Base-by-base conservation (phyloP, 495 filamentous ascomycete species). In the Immersiella caudata region DNA sequence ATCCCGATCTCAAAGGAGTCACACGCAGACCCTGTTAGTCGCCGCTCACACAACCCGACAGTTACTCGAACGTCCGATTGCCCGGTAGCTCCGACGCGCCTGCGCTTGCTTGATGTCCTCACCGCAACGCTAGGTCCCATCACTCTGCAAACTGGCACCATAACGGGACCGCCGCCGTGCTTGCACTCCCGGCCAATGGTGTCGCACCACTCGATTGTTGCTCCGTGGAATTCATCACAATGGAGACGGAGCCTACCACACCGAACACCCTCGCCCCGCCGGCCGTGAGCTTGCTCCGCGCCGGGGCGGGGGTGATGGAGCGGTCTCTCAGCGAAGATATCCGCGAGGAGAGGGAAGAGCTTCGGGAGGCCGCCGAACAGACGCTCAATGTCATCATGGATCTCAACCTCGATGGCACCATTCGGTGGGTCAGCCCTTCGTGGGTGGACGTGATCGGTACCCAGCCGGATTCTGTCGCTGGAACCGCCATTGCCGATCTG, bases 401-500 rank as follows among this genome's bases (percentile, higher is more conserved):
- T 77, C 85, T 99, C 61, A 91, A 90, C 71, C 83, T 98, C 57
- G 91, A 96, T 71, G 92, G 92, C 57, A 89, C 86, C 49, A 90
- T 99, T 71, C 88, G 91, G 74, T 98, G 96, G 93, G 94, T 95
- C 66, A 98, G 94, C 78, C 91, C 93, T 9, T 96, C 94, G n/a
- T 99, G 95, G 95, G 87, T 87, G 65, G 93, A 97, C 72, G 91
- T 99, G 54, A 89, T 98, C 56, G 95, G 95, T 58, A 93, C 91
- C 5, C 72, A 84, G 51, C 86, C 88, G 20, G 87, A 90, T 18
- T 85, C 89, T 14, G 89, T 97, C 59, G 82, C 90, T 61, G 91
- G 91, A 58, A 90, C 86, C 60, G 80, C 89, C 58, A 93, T 99
- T 68, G 85, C 91, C 33, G 91, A 97, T 46, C 75, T 98, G 22